Percentiles rank a stretch among this genome's conserved stretches.
Evolutionary conservation across 2,329 filamentous ascomycete species (phyloP).

Genomic region (Neofusicoccum ribis): DNA sequence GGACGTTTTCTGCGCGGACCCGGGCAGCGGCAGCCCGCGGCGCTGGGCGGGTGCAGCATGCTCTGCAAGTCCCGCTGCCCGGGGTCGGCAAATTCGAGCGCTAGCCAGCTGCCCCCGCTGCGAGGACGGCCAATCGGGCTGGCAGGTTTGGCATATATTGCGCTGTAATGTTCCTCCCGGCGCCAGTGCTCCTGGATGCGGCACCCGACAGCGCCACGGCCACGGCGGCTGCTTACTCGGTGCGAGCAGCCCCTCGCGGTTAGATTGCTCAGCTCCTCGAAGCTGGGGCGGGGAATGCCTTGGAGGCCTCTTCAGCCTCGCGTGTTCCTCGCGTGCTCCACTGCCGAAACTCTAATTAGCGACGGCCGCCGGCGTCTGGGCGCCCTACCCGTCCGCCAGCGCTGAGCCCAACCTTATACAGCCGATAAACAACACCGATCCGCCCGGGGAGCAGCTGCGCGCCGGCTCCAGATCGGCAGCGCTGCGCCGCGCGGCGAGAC

Average conservation of each 20-base stretch:
- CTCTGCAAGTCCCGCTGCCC: background rate
- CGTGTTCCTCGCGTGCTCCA: background rate
- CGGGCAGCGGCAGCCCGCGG: background rate
- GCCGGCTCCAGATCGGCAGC: no score
- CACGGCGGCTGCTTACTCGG: background rate
- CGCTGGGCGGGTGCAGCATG: no score
- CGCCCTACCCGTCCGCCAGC: background rate
- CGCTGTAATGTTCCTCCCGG: background rate
- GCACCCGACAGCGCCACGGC: background rate
- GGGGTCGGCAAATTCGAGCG: background rate
- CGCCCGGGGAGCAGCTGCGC: background rate
- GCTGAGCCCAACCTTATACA: background rate
- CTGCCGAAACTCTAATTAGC: background rate
- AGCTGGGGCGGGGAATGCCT: background rate
- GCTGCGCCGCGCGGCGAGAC: background rate
- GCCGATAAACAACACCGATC: background rate
- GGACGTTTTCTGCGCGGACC: background rate
- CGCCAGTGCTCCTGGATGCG: background rate
- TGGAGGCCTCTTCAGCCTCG: background rate
- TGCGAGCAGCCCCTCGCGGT: background rate
- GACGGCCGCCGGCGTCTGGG: background rate
- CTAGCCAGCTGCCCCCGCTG: background rate
- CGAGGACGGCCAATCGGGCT: background rate
- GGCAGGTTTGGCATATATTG: background rate
- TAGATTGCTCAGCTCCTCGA: background rate